Evolutionary conservation across 306 rosid genomes (phyloP).

Genomic region (Castanea crenata): DNA sequence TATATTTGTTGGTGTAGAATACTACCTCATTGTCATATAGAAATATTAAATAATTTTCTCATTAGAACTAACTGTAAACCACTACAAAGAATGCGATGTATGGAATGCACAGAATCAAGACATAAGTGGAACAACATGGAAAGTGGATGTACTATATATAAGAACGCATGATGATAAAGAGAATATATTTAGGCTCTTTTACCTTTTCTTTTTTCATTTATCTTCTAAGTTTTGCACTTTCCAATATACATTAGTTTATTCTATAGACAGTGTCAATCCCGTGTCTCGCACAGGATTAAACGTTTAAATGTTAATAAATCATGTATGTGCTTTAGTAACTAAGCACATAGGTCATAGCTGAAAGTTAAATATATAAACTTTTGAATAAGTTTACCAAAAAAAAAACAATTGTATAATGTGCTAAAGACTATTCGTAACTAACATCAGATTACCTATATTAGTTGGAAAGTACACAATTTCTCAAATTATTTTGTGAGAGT

Average conservation of each 20-base stretch:
- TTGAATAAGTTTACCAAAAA: neutral
- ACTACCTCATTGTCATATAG: no score
- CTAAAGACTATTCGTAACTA: no score
- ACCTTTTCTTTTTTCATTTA: conserved; percentile 24
- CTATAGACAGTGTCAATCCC: neutral
- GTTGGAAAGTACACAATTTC: no score
- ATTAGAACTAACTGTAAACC: no score
- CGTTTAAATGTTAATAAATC: neutral
- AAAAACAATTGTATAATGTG: no score
- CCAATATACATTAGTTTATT: neutral
- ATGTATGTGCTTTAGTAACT: neutral
- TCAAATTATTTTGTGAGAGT: no score
- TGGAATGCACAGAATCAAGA: conserved; percentile 14
- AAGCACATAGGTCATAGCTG: neutral
- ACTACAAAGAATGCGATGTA: conserved; percentile 6
- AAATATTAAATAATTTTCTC: no score
- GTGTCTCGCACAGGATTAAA: neutral
- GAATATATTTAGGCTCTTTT: conserved; percentile 27
- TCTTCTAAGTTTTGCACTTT: neutral
- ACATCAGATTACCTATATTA: no score
- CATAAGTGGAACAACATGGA: conserved; percentile 66
- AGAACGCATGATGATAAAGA: conserved; percentile 25
- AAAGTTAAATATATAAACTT: neutral
- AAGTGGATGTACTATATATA: conserved; percentile 42
- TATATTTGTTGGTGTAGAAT: no score